Conservation (phyloP, 257 asterid species). For the Prunella vulgaris region DNA sequence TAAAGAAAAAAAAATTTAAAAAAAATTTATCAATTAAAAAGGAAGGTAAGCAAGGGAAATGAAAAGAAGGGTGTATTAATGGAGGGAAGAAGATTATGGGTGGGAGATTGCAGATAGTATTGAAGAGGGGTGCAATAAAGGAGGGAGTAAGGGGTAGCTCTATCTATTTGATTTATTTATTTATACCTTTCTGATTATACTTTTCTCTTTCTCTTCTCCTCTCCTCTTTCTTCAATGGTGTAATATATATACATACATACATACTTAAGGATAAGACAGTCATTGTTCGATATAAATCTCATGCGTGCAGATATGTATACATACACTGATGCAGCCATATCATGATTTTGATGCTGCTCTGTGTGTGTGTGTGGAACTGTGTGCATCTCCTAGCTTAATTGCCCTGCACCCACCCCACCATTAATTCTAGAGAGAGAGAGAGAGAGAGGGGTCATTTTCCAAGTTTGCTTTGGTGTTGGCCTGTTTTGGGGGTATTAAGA, state of each 20-base stretch:
- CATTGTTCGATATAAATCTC: constrained; percentile 29
- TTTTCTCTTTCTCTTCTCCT: neutral
- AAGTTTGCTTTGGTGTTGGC: constrained; percentile 30
- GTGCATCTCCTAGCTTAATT: no score
- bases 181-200: constrained; percentile 14
- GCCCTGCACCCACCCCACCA: constrained; percentile 8
- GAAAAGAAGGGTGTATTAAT: constrained; percentile 23
- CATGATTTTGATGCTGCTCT: constrained; percentile 45
- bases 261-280: constrained; percentile 1
- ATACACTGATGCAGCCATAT: constrained; percentile 27
- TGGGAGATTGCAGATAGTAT: constrained; percentile 25
- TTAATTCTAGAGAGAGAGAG: neutral
- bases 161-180: neutral
- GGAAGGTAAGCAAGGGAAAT: neutral
- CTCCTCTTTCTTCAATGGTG: no score
- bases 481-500: constrained; percentile 39
- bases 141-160: constrained; percentile 22
- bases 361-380: constrained; percentile 33
- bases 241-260: no score
- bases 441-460: constrained; percentile 54
- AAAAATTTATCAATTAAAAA: constrained; percentile 6
- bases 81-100: constrained; percentile 26
- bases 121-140: constrained; percentile 35
- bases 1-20: neutral
- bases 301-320: neutral